Percentiles rank a stretch among this genome's conserved stretches.
phyloP scores from a whole-genome alignment of 352 stramenopile species.

The Phytophthora kernoviae region DNA sequence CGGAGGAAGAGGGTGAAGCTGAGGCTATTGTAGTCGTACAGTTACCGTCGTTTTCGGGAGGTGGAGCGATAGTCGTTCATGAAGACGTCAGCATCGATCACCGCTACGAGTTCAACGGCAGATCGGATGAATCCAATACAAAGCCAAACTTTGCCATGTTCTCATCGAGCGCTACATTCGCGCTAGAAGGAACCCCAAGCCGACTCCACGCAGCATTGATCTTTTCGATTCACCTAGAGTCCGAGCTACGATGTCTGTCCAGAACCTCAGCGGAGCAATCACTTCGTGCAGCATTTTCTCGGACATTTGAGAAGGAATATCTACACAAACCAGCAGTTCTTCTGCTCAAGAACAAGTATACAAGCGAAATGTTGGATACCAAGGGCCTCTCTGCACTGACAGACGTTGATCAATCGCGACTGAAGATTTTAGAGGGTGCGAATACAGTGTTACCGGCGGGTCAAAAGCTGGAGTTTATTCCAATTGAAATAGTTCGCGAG shows the following conservation, averaged over 20 bases:
- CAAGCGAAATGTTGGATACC: not conserved
- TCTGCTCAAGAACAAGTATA: constrained; percentile 1
- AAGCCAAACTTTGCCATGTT: not conserved
- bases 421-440: not conserved
- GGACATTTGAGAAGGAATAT: not conserved
- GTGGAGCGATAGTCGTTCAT: not conserved
- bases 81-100: not conserved
- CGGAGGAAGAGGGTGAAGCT: not conserved
- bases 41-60: not conserved
- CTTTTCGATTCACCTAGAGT: not conserved
- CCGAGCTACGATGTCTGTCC: not conserved
- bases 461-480: not conserved
- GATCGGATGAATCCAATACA: not conserved
- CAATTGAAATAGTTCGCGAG: not conserved
- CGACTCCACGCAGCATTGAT: not conserved
- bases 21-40: not conserved
- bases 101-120: not conserved
- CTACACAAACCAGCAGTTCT: not conserved
- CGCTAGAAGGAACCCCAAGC: not conserved
- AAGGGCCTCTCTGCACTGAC: not conserved
- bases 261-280: not conserved
- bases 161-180: not conserved
- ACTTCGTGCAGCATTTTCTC: not conserved
- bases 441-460: not conserved
- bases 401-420: not conserved